These are phyloP conservation scores for Stenogyne calaminthoides DNA, from an alignment of 305 asterid genomes.

Conservation along the genomic window DNA sequence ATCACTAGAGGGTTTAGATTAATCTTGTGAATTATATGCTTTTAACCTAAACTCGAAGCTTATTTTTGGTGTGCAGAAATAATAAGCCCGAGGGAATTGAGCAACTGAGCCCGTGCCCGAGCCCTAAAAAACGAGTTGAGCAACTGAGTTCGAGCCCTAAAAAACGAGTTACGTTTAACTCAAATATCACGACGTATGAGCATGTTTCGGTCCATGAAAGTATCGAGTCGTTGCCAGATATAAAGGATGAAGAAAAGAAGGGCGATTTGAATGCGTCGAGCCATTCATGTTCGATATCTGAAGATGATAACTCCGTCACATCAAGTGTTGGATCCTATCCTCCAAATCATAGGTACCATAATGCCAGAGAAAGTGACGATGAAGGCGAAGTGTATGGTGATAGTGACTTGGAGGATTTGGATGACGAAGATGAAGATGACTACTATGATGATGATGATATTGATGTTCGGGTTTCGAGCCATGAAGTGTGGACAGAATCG, in stretches of 20 bases:
- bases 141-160: conserved; percentile 48
- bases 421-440: conserved; percentile 48
- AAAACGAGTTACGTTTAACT: conserved; percentile 76
- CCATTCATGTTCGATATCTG: conserved; percentile 45
- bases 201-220: conserved; percentile 61
- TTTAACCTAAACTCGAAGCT: not conserved
- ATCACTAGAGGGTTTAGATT: not conserved
- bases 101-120: conserved; percentile 42
- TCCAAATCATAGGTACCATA: conserved; percentile 83
- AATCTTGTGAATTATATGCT: conserved; percentile 9
- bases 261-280: conserved; percentile 31
- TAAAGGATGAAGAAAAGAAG: conserved; percentile 37
- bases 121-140: conserved; percentile 60
- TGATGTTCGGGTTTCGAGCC: conserved; percentile 31
- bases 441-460: conserved; percentile 36
- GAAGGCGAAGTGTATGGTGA: conserved; percentile 72
- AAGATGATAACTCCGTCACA: conserved; percentile 52
- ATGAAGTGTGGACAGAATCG: conserved; percentile 61
- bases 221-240: conserved; percentile 55
- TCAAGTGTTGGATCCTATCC: conserved; percentile 78
- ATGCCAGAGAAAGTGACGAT: conserved; percentile 76
- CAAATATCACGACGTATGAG: conserved; percentile 70
- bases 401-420: conserved; percentile 65
- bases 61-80: conserved; percentile 44
- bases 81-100: conserved; percentile 55